Base-by-base conservation (phyloP, 495 filamentous ascomycete genomes). In the Aspergillus incahuasiensis region DNA sequence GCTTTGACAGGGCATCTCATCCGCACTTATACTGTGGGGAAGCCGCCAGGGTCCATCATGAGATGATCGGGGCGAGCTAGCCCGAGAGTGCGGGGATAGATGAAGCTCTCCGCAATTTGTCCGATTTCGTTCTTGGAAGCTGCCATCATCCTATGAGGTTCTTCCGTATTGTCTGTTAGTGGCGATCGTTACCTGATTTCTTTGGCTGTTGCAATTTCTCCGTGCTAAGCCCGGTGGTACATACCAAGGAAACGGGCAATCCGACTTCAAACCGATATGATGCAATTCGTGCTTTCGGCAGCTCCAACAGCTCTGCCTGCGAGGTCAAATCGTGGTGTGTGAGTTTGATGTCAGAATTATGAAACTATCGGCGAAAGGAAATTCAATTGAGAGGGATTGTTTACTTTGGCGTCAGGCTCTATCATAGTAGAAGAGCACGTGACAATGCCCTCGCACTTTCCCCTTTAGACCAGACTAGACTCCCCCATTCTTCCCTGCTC, bases 91-190 rank as follows among this genome's bases (percentile, higher is more conserved):
- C 43, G 52, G 52, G 52, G 34, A n/a, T 20, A 41, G 41, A 48
- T 41, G 53, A 48, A 48, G 34, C 53, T 48, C 53, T 42, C 6
- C 21, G 5, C 34, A 55, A 48, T 55, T 55, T 55, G 43, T 55
- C 53, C 53, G 53, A 18, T 20, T 13, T 19, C n/a, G 19, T 12
- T 49, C 34, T 55, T 20, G 45, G 20, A 6, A 19, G 9, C 13
- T 35, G 34, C 13, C 6, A 9, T 35, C 9, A 5, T 35, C 32
- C 32, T 12, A 35, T 35, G 32, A 35, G 3, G 32, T 12, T 5
- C 6, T 11, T 12, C 13, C 2, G 32, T 35, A 11, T 35, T 15
- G 32, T 35, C 12, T 7, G n/a, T 19, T 8, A 4, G 12, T 34
- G 52, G 39, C 43, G 42, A 46, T 38, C 43, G 20, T 11, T 53